Evolutionary conservation across 164 flowering plant genomes (phyloP).

Genomic region (Vitis vinifera): DNA sequence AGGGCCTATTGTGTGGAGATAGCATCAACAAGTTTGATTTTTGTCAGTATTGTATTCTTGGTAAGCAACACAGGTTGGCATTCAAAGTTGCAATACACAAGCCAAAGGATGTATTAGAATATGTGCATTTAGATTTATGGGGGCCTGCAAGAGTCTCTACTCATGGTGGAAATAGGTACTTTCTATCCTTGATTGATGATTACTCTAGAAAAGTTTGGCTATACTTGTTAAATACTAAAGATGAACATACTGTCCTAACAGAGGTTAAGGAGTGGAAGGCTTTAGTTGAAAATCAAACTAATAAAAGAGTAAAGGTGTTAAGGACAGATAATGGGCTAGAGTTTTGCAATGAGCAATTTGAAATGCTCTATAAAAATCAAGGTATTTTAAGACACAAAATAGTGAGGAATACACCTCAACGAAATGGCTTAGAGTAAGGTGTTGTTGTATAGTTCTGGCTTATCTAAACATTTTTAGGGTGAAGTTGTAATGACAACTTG

Average conservation of each 20-base stretch:
- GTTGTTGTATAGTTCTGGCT: neutral
- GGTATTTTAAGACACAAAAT: slow-evolving; percentile 2
- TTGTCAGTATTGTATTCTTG: slow-evolving; percentile 21
- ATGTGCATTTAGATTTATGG: slow-evolving; percentile 16
- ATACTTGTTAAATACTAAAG: neutral
- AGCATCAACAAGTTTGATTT: slow-evolving; percentile 7
- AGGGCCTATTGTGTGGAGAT: slow-evolving; percentile 3
- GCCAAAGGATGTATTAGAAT: slow-evolving; percentile 6
- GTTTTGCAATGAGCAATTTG: neutral
- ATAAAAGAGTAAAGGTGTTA: neutral
- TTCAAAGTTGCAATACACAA: slow-evolving; percentile 11
- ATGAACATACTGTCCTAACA: neutral
- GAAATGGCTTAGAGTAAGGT: slow-evolving; percentile 7
- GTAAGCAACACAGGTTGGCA: slow-evolving; percentile 1
- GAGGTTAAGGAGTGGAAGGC: slow-evolving; percentile 2
- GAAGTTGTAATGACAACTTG: neutral
- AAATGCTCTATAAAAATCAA: neutral
- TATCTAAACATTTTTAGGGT: slow-evolving; percentile 2
- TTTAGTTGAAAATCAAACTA: slow-evolving; percentile 3
- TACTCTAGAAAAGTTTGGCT: neutral
- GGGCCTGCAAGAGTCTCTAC: slow-evolving; percentile 6
- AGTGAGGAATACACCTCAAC: neutral
- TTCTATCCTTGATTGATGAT: no score
- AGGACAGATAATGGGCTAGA: neutral
- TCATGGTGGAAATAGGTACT: no score